Percentiles rank a stretch among this genome's conserved stretches.
phyloP scores from a whole-genome alignment of 208 protist genomes.

The Trypanosoma rangeli region DNA sequence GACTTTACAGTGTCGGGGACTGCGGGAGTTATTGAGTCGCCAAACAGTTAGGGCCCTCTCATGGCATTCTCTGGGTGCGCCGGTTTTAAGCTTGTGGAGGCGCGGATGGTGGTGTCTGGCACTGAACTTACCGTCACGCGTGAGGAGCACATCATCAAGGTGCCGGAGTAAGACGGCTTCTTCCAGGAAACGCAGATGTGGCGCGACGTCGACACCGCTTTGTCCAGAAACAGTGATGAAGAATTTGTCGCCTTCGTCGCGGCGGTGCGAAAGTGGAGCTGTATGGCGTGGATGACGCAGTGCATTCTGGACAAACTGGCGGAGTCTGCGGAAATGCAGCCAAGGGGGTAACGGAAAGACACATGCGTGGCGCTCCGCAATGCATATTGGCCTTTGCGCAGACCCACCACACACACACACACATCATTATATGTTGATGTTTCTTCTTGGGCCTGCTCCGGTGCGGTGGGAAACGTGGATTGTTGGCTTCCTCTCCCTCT shows the following conservation, averaged over 20 bases:
- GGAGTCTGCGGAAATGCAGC: conserved; percentile 29
- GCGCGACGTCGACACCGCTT: conserved; percentile 38
- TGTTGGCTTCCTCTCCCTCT: too few species aligned
- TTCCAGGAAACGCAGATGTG: conserved; percentile 60
- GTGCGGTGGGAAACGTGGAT: too few species aligned
- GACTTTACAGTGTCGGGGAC: conserved; percentile 43
- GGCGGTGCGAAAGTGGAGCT: conserved; percentile 42
- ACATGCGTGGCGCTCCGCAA: too few species aligned
- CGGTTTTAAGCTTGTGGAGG: conserved; percentile 33
- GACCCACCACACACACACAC: too few species aligned
- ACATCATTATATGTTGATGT: too few species aligned
- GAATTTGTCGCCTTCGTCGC: conserved; percentile 30
- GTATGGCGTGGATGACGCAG: conserved; percentile 56
- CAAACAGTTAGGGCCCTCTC: conserved; percentile 36
- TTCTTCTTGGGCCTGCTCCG: too few species aligned
- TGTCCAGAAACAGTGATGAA: conserved; percentile 24
- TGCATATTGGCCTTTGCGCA: too few species aligned
- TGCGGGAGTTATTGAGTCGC: conserved; percentile 37
- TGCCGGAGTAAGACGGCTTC: conserved; percentile 41
- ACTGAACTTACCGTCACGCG: conserved; percentile 25
- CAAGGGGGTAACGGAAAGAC: neutral
- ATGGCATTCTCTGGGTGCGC: conserved; percentile 22
- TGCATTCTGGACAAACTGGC: conserved; percentile 47
- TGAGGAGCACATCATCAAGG: conserved; percentile 31
- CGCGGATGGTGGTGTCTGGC: conserved; percentile 8